phyloP scores from a whole-genome alignment of 768 basidiomycete genomes.

The Phaffia australis region DNA sequence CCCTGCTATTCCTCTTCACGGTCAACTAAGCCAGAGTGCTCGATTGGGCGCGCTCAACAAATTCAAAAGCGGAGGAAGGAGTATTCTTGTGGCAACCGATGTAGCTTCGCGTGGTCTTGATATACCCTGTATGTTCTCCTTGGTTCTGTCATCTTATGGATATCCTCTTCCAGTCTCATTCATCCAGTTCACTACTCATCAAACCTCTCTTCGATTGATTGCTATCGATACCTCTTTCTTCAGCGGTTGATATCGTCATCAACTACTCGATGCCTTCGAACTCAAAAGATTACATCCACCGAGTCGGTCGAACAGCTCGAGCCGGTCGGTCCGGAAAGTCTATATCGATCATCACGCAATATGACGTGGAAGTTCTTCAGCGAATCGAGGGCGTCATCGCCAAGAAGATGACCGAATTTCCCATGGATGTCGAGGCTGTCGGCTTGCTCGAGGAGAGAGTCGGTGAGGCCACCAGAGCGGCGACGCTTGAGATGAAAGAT shows the following conservation, averaged over 20 bases:
- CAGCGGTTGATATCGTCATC: conserved; percentile 76
- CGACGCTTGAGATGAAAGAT: conserved; percentile 72
- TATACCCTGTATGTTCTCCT: conserved; percentile 31
- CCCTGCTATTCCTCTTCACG: conserved; percentile 89
- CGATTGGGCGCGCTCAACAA: conserved; percentile 85
- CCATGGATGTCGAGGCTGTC: conserved; percentile 60
- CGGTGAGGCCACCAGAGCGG: conserved; percentile 62
- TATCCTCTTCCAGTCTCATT: too few relatives aligned
- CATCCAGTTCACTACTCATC: not conserved
- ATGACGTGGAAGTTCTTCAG: conserved; percentile 91
- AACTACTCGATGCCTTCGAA: conserved; percentile 97
- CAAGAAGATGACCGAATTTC: conserved; percentile 75
- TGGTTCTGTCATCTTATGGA: not conserved
- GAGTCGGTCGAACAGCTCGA: conserved; percentile 92
- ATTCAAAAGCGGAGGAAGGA: conserved; percentile 88
- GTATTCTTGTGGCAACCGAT: conserved; percentile 88
- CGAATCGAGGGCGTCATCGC: conserved; percentile 85
- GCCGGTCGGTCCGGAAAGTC: conserved; percentile 95
- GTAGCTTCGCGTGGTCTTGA: conserved; percentile 66
- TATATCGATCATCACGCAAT: conserved; percentile 95
- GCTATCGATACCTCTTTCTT: not conserved
- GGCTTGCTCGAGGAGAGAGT: conserved; percentile 78
- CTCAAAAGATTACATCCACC: conserved; percentile 98
- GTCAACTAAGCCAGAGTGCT: conserved; percentile 85
- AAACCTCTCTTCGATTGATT: too few relatives aligned